These are phyloP conservation scores for Megacollybia platyphylla DNA, from an alignment of 1,284 basidiomycete species.

Conservation along the genomic window DNA sequence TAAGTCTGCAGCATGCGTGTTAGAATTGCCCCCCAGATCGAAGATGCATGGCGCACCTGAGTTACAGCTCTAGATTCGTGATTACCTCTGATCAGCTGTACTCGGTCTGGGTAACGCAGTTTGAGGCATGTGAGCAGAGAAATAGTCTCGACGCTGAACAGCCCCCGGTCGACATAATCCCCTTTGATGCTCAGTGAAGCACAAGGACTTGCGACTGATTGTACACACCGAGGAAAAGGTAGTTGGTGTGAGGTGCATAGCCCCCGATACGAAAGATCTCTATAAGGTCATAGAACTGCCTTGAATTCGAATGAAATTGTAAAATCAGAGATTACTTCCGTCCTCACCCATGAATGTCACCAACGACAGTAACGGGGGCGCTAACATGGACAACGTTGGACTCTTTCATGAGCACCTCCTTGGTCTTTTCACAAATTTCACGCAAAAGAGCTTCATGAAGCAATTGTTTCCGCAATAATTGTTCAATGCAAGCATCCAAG, in stretches of 20 bases:
- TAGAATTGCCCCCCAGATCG: conserved; percentile 9
- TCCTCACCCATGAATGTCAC: conserved; percentile 95
- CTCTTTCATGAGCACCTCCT: conserved; percentile 97
- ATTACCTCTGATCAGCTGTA: conserved; percentile 95
- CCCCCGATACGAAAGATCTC: conserved; percentile 99
- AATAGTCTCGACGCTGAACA: conserved; percentile 98
- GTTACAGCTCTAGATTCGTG: conserved; percentile 98
- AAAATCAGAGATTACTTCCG: background rate
- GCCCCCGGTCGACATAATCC: conserved; percentile 95
- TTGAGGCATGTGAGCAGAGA: conserved; percentile 96
- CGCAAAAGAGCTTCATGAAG: conserved; percentile 85
- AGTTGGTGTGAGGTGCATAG: conserved; percentile 93
- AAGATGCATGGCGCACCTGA: conserved; percentile 46
- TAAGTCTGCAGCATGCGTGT: conserved; percentile 63
- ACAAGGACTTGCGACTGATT: conserved; percentile 6
- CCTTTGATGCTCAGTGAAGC: conserved; percentile 34
- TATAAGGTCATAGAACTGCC: conserved; percentile 98
- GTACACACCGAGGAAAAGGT: conserved; percentile 83
- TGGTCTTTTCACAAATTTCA: conserved; percentile 97
- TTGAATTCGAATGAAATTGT: conserved; percentile 21
- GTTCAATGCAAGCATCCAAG: conserved; percentile 89
- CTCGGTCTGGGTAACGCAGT: conserved; percentile 91
- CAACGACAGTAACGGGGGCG: conserved; percentile 97
- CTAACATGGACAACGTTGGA: conserved; percentile 97
- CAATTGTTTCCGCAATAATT: conserved; percentile 83